Evolutionary conservation across 2,329 filamentous ascomycete genomes (phyloP), one percentile per base, ranked within the genome.

Genomic region (Cladosporium sp.): DNA sequence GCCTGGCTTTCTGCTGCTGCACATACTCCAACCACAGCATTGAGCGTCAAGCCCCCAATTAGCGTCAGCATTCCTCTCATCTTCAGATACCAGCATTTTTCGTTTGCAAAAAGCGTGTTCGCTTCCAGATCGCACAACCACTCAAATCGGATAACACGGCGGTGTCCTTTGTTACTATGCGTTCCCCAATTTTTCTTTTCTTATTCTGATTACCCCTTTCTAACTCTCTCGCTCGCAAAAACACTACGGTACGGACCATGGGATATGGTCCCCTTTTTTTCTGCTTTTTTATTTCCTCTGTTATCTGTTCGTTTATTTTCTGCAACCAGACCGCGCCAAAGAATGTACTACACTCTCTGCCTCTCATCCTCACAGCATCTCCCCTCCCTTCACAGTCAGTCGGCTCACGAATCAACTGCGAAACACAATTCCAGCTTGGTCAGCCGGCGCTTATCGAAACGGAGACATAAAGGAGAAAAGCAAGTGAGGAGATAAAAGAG

Each of bases 71-170:
- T 47, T 47, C 44, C 36, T 38, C 43, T 20, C 34, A 29, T 44
- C 40, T 36, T 38, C 29, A 43, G 47, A 50, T 41, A 50, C 40
- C 47, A 41, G 47, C 47, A 50, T 50, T 34, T 36, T 30, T 39
- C 36, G 29, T 39, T 37, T 36, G 48, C 34, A 51, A 51, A 51
- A 40, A 29, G 41, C 32, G 22, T 36, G 32, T 17, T 17, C 8
- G 11, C 30, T 7, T 15, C 3, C 32, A 36, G 32, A 36, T 39
- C 15, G 32, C 34, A 39, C 9, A 13, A n/a, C 17, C 43, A 29
- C 44, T 38, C 43, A 18, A 39, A 38, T 29, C 27, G 36, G 36
- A 36, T n/a, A 29, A 15, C 44, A 47, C 44, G 36, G 44, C 36
- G 44, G 36, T 29, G 5, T 36, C 13, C 5, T 34, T 36, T 32